Percentiles rank a stretch among this genome's conserved stretches.
These are phyloP conservation scores for Castanospermum australe DNA, from an alignment of 306 rosid genomes.

Conservation along the genomic window DNA sequence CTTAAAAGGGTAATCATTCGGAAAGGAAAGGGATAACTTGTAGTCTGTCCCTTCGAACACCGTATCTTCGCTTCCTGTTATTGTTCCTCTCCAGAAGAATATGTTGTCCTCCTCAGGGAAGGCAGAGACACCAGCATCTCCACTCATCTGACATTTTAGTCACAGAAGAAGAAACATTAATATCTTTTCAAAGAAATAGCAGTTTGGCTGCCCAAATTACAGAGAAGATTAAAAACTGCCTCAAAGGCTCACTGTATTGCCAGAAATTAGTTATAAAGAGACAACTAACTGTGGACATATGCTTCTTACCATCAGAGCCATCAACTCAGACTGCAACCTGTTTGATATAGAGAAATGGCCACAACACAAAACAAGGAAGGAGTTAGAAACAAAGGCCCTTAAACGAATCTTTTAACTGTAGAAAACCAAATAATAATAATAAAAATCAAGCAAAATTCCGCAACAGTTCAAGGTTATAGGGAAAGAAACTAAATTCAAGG, in stretches of 20 bases:
- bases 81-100: constrained; percentile 80
- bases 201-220: neutral
- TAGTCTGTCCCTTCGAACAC: constrained; percentile 76
- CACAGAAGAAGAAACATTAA: neutral
- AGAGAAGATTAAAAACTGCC: neutral
- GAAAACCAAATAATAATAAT: no score
- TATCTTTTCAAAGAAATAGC: neutral
- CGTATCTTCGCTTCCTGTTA: constrained; percentile 71
- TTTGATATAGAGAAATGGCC: neutral
- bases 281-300: neutral
- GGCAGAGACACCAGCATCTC: constrained; percentile 70
- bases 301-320: constrained; percentile 72
- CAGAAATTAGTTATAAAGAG: neutral
- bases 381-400: constrained; percentile 24
- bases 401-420: neutral
- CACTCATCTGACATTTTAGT: constrained; percentile 58
- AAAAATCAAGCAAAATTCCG: neutral
- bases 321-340: constrained; percentile 80
- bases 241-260: neutral
- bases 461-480: neutral
- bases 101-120: constrained; percentile 84
- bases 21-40: constrained; percentile 58
- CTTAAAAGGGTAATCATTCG: constrained; percentile 79
- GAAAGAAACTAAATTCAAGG: neutral
- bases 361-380: constrained; percentile 7